Base-by-base conservation (phyloP, 2,329 filamentous ascomycete species). In the Chaetoscypha palmicola region DNA sequence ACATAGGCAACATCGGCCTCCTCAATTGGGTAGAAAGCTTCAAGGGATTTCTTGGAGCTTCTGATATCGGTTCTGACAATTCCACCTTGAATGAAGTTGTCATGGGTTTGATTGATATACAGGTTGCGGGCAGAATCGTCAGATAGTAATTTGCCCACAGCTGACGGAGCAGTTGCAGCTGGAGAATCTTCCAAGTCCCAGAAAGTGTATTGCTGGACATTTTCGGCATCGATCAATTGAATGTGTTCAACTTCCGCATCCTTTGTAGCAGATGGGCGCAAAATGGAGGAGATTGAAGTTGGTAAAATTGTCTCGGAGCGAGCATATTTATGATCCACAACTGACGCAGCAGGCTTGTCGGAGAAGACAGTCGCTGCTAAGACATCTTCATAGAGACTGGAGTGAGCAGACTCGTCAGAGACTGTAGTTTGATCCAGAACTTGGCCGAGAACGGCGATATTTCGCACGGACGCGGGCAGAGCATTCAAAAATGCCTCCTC, bases 311-410 rank as follows among this genome's bases (percentile, higher is more conserved):
- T 60, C 49, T 79, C 70, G 11, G 74, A 70, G 41, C 88, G 82
- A 11, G 89, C 75, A 66, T 98, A 98, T 71, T 98, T 98, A 67
- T 92, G 71, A 58, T 98, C 92, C 19, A 82, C 68, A 10, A 94
- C 80, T 31, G 74, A 66, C 2, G 75, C 66, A 41, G 76, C 68
- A 64, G 80, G 81, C 58, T 77, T 77, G 56, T 76, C 74, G 17
- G 84, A 82, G 65, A 97, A 95, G 28, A 86, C 79, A 41, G 94
- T 72, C 16, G 91, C 77, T 7, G 90, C 86, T 43, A 97, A 71
- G 3, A 97, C 87, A 64, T 98, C 92, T n/a, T 83, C 81, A 65
- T 91, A 96, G 2, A 98, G 77, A 14, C 77, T 77, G n/a, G 92
- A 97, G 63, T 86, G 86, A 40, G 86, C 69, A 12, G 83, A 83